Conservation (phyloP, 129 eudicot species). For the Artemisia tridentata region DNA sequence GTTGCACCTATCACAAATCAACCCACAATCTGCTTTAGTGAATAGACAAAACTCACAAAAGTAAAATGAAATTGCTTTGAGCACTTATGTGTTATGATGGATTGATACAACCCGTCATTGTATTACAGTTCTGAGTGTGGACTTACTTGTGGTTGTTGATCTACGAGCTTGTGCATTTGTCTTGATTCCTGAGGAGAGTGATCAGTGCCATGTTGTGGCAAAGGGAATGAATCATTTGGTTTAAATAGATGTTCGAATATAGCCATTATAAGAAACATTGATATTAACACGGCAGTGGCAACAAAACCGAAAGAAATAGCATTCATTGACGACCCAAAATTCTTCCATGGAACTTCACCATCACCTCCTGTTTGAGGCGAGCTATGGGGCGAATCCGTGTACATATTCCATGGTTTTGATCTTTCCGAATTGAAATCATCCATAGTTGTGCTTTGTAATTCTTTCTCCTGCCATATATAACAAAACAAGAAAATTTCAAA, state of each 20-base stretch:
- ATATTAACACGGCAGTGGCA: slow-evolving; percentile 75
- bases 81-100: background rate
- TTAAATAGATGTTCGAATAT: slow-evolving; percentile 76
- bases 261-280: slow-evolving; percentile 87
- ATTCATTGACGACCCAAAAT: slow-evolving; percentile 70
- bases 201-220: slow-evolving; percentile 38
- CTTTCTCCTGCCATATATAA: background rate
- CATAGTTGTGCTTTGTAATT: slow-evolving; percentile 30
- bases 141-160: slow-evolving; percentile 35
- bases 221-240: slow-evolving; percentile 62
- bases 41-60: background rate
- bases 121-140: slow-evolving; percentile 8
- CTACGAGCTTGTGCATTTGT: slow-evolving; percentile 46
- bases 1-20: slow-evolving; percentile 45
- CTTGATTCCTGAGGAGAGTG: slow-evolving; percentile 37
- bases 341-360: slow-evolving; percentile 62
- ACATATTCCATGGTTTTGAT: slow-evolving; percentile 65
- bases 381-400: slow-evolving; percentile 51
- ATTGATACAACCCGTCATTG: background rate
- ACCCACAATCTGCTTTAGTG: background rate
- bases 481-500: background rate
- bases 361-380: slow-evolving; percentile 50
- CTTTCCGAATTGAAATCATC: slow-evolving; percentile 51
- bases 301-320: slow-evolving; percentile 85
- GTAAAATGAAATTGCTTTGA: background rate